Percentiles rank a stretch among this genome's conserved stretches.
Conservation (phyloP, 1,139 yeast genomes). For the Yamadazyma triangularis region DNA sequence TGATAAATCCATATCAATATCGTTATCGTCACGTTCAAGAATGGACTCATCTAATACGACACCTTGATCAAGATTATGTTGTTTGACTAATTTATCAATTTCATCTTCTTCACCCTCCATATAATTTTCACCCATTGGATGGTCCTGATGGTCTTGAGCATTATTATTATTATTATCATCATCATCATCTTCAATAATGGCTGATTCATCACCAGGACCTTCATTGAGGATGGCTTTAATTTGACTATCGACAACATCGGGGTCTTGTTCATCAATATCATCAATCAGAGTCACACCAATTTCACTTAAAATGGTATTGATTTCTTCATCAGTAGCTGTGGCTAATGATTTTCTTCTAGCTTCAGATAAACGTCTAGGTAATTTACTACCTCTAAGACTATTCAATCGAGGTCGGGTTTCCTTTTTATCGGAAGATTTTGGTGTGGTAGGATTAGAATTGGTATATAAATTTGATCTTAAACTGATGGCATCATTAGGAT, state of each 20-base stretch:
- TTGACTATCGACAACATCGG: conserved; percentile 32
- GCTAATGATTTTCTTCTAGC: conserved; percentile 40
- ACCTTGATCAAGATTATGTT: conserved; percentile 32
- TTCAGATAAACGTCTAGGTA: conserved; percentile 27
- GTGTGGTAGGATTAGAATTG: conserved; percentile 31
- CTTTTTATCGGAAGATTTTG: conserved; percentile 9
- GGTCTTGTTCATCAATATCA: conserved; percentile 32
- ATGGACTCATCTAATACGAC: conserved; percentile 23
- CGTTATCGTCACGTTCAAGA: conserved; percentile 14
- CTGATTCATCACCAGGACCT: conserved; percentile 15
- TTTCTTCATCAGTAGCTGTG: conserved; percentile 38
- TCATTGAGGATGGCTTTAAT: conserved; percentile 31
- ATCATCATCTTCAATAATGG: conserved; percentile 18
- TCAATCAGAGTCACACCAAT: conserved; percentile 36
- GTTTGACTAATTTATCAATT: conserved; percentile 31
- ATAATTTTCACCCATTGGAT: conserved; percentile 11
- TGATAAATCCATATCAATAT: conserved; percentile 24
- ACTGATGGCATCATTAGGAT: conserved; percentile 52
- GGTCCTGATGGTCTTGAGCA: conserved; percentile 8
- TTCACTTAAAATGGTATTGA: conserved; percentile 34
- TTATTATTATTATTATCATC: conserved; percentile 15
- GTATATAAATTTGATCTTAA: conserved; percentile 45
- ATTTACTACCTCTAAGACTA: conserved; percentile 7
- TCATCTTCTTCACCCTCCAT: conserved; percentile 40
- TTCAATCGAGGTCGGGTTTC: conserved; percentile 6